These are phyloP conservation scores for Liriodendron chinense DNA, from an alignment of 164 flowering plant species.

Conservation along the genomic window DNA sequence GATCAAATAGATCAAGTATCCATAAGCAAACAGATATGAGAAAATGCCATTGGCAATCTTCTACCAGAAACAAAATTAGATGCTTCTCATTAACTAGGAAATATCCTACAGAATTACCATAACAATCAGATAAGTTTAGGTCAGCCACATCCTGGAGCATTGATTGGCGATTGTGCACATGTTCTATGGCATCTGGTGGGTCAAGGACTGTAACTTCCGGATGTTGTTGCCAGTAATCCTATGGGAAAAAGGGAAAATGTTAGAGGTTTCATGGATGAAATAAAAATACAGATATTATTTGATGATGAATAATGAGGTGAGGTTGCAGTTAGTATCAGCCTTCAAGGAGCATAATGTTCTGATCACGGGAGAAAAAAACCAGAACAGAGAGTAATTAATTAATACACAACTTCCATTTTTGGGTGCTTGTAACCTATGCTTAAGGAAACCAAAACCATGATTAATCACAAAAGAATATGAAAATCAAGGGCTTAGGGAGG, in stretches of 20 bases:
- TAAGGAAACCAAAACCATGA: too few species aligned
- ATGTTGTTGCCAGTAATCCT: conserved; percentile 71
- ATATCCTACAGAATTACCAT: conserved; percentile 44
- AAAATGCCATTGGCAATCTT: background rate
- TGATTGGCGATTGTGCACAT: conserved; percentile 75
- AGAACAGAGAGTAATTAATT: too few species aligned
- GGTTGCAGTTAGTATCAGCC: too few species aligned
- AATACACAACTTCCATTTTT: too few species aligned
- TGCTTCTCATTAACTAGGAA: background rate
- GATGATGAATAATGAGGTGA: background rate
- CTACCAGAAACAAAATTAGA: background rate
- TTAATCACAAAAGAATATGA: too few species aligned
- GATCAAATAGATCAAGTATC: background rate
- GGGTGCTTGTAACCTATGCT: too few species aligned
- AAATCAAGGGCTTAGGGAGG: too few species aligned
- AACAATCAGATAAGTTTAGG: conserved; percentile 55
- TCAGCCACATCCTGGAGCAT: conserved; percentile 97
- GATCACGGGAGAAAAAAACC: too few species aligned
- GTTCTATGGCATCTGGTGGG: conserved; percentile 93
- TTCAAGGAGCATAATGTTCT: too few species aligned
- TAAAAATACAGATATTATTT: background rate
- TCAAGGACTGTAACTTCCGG: conserved; percentile 97
- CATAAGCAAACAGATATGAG: background rate
- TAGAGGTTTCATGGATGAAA: background rate
- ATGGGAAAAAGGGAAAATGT: background rate